Conservation (phyloP, 306 rosid genomes). For the Inga leiocalycina region DNA sequence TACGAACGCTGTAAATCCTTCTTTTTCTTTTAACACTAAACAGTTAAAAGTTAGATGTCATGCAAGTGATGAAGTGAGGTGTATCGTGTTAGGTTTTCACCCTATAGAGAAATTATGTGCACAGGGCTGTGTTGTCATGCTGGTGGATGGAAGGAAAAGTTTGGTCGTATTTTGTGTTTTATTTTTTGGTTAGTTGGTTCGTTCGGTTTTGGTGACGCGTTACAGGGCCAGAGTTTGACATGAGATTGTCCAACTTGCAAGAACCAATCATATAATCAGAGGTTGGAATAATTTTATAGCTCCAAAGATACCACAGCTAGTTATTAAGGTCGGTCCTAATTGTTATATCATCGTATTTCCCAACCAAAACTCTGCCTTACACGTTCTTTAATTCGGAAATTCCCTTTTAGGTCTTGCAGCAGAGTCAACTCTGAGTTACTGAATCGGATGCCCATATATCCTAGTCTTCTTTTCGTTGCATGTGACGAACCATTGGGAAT, state of each 20-base stretch:
- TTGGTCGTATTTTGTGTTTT: slow-evolving; percentile 34
- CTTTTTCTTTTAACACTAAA: background rate
- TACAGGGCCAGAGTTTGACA: slow-evolving; percentile 23
- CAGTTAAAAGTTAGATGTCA: background rate
- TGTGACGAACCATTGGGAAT: background rate
- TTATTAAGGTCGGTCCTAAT: slow-evolving; percentile 37
- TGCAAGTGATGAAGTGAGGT: background rate
- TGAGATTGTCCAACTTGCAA: slow-evolving; percentile 39
- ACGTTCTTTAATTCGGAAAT: background rate
- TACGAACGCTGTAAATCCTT: background rate
- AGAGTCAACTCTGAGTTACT: background rate
- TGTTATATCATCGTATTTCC: slow-evolving; percentile 4
- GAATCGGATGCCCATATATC: background rate
- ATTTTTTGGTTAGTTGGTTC: slow-evolving; percentile 19
- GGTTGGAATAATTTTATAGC: slow-evolving; percentile 31
- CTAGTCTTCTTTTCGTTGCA: background rate
- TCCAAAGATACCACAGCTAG: slow-evolving; percentile 31
- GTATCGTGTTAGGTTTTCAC: background rate
- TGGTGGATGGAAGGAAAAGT: slow-evolving; percentile 47
- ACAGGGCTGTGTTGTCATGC: slow-evolving; percentile 44
- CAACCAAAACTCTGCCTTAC: slow-evolving; percentile 37
- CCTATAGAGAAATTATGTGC: slow-evolving; percentile 31
- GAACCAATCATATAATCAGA: slow-evolving; percentile 41
- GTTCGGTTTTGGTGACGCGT: slow-evolving; percentile 46
- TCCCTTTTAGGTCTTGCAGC: background rate